Base-by-base conservation (phyloP, 371 early-diverging fungal species). In the Lichtheimia ornata region DNA sequence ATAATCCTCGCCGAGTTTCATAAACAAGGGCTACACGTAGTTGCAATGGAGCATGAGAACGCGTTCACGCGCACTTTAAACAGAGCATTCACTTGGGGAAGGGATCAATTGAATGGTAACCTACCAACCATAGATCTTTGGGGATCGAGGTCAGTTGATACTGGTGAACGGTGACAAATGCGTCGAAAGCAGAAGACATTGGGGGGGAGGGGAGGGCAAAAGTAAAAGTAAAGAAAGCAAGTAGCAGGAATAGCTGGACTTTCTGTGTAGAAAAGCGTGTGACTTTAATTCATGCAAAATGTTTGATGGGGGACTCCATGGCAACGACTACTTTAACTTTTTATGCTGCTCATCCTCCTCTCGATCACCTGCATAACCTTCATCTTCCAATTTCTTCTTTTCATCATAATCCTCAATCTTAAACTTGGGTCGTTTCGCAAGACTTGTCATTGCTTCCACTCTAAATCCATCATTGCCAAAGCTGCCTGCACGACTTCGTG, bases 1-100 rank as follows among this genome's bases (percentile, higher is more conserved):
- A n/a, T 81, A 78, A 53, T 86, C 86, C 53, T 80, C 79, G 24
- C 80, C 82, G 20, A 86, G 77, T 69, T 86, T 86, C 66, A 81
- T 74, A 69, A 79, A 84, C 22, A 86, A 76, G 7, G 83, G 76
- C 82, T 85, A 68, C 18, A 9, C n/a, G 5, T 22, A 4, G 4
- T 35, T 35, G 35, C 11, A 35, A 35, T 35, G 35, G 6, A 35
- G 11, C 2, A 35, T 35, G 35, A 35, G 35, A 35, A 14, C 12
- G 14, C 13, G 30, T 53, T 53, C 13, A 18, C 18, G 20, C 47
- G 47, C 11, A 20, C 6, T 15, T 17, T 7, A 40, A 15, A n/a
- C n/a, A n/a, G n/a, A 44, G 51, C 17, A 52, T 30, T 27, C 49
- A 45, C 5, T 11, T 12, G 9, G 50, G 5, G 7, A 2, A 22